Base-by-base conservation (phyloP, 2,329 filamentous ascomycete species). In the Calycina herbarum region DNA sequence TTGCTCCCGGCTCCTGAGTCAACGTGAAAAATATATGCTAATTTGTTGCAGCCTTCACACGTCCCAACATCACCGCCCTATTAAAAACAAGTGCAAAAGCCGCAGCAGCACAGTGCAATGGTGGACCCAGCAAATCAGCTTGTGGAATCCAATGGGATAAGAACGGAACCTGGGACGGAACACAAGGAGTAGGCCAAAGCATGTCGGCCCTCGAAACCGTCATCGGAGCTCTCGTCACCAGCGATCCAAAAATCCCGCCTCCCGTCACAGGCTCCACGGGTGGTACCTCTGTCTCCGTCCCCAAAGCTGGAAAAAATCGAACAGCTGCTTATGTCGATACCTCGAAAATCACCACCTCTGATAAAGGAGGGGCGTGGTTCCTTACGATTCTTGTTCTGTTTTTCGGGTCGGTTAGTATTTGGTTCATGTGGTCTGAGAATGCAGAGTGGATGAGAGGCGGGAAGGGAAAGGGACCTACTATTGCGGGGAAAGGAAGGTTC, bases 171-270 rank as follows among this genome's bases (percentile, higher is more conserved):
- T 90, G 83, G 77, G 87, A 90, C 73, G 85, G 85, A 29, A 80
- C 80, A 1, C 82, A 80, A 6, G 89, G 88, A 6, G 83, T 90
- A 3, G 89, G 89, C 4, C 87, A 91, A 75, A 88, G 91, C 76
- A 91, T 92, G 89, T 82, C 85, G 1, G 88, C 86, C 2, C 79
- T 91, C 75, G 87, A 91, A 72, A 81, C 89, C 10, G 83, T 89
- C 6, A 81, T 91, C 33, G 82, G 83, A 27, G 87, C 85, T 69
- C 79, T 88, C 75, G 82, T 89, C 60, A 48, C 24, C 3, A 29
- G 13, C 33, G 48, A 29, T 11, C 42, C 13, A 2, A 31, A 57
- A 35, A 31, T 57, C 27, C 29, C 56, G 5, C 29, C 56, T 7
- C 56, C 56, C 10, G 35, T 54, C 2, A 40, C 61, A 1, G 48